Percentiles rank a stretch among this genome's conserved stretches.
Evolutionary conservation across 108 stramenopile species (phyloP).

Genomic region (Nitzschia sp.): DNA sequence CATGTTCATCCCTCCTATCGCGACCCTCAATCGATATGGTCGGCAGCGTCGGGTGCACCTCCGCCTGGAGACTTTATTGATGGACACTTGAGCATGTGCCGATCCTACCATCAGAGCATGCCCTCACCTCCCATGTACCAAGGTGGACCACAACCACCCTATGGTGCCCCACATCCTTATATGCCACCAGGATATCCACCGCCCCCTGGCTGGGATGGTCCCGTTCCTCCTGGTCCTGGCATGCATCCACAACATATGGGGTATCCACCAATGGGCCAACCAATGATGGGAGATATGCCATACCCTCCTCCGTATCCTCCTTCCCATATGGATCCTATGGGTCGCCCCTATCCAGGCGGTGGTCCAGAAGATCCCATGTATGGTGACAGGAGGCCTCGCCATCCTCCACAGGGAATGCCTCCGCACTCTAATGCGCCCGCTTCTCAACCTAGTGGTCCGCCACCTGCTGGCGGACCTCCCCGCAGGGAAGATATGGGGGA

Average conservation of each 20-base stretch:
- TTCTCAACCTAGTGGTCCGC: background rate
- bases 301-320: slow-evolving; percentile 5
- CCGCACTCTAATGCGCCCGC: background rate
- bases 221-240: slow-evolving; percentile 9
- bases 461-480: slow-evolving; percentile 11
- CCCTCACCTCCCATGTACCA: slow-evolving; percentile 8
- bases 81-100: slow-evolving; percentile 54
- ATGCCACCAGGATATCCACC: slow-evolving; percentile 9
- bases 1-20: slow-evolving; percentile 45
- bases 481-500: slow-evolving; percentile 17
- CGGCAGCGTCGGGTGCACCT: slow-evolving; percentile 32
- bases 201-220: slow-evolving; percentile 16
- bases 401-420: slow-evolving; percentile 1
- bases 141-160: slow-evolving; percentile 9
- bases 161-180: slow-evolving; percentile 6
- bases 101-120: slow-evolving; percentile 40
- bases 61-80: slow-evolving; percentile 56
- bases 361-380: slow-evolving; percentile 13
- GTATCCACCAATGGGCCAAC: slow-evolving; percentile 5
- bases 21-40: slow-evolving; percentile 48
- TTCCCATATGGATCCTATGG: background rate
- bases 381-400: background rate
- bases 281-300: background rate
- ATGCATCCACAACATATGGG: slow-evolving; percentile 16
- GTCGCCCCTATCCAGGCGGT: slow-evolving; percentile 7